Evolutionary conservation across 257 asterid species (phyloP), one percentile per base, ranked within the genome.

Genomic region (Hygrophila difformis): DNA sequence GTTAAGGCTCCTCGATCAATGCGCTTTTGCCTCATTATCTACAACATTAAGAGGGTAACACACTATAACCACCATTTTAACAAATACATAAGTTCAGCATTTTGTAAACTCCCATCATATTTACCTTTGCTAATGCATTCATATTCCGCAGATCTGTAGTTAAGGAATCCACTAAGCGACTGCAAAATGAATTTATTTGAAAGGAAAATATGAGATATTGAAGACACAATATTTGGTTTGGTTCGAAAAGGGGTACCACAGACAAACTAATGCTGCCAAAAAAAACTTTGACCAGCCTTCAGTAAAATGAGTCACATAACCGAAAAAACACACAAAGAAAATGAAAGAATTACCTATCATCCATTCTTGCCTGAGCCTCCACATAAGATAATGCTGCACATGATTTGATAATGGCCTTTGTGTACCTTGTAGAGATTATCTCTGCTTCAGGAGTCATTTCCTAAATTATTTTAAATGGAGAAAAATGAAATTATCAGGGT

Each of bases 361-460:
- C 96, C 99, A 91, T 91, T 79, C 96, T 77, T 14, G 96, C 96
- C 83, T 91, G 99, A 55, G 99, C 99, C 79, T 91, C 99, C 33
- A 91, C 78, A 63, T 91, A 91, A 29, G 99, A 91, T 61, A 91
- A 75, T 39, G 99, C 96, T 49, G 95, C 96, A 65, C 87, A 76
- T 21, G 96, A 91, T 72, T 66, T 86, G 45, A 86, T 88, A 49
- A 86, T 83, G 44, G 95, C 78, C 76, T 86, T 91, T 23, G 94
- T 82, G 64, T 67, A 86, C 61, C 71, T 76, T n/a, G 95, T 76
- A 51, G 95, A 78, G 45, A 91, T 74, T 40, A 86, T 82, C 59
- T 86, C 95, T 36, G 96, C 99, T 45, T 78, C 82, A 14, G 94
- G 81, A 43, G 94, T 82, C 95, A 91, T 86, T 76, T 91, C 99